Percentiles rank a stretch among this genome's conserved stretches.
phyloP scores from a whole-genome alignment of 495 filamentous ascomycete genomes.

The Aspergillus sclerotioniger region DNA sequence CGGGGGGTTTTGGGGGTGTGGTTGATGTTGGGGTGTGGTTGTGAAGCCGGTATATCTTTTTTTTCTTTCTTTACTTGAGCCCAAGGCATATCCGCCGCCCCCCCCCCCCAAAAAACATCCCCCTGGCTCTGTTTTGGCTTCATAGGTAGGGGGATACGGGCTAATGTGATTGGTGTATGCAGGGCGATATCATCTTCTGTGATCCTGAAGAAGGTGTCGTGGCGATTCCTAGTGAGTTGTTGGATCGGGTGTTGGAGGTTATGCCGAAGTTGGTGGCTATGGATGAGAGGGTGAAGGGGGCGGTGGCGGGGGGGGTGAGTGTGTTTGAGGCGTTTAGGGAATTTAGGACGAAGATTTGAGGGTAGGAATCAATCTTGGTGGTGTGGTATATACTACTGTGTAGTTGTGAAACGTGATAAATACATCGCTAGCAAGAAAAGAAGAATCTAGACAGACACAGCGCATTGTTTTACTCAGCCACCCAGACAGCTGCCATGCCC shows the following conservation, averaged over 20 bases:
- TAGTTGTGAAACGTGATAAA: no score
- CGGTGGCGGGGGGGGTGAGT: constrained; percentile 54
- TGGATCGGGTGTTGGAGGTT: constrained; percentile 49
- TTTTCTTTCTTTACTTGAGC: constrained; percentile 3
- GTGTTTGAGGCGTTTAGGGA: constrained; percentile 58
- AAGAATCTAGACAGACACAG: neutral
- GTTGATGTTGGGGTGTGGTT: constrained; percentile 49
- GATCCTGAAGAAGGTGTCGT: constrained; percentile 63
- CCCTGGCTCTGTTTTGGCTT: no score
- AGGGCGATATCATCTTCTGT: constrained; percentile 64
- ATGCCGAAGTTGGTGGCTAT: constrained; percentile 56
- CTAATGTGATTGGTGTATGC: neutral
- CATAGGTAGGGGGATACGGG: neutral
- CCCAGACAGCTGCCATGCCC: constrained; percentile 96
- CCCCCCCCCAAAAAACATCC: no score
- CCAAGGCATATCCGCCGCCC: no score
- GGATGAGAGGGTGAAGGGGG: constrained; percentile 59
- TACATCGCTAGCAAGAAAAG: constrained; percentile 8
- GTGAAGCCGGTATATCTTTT: constrained; percentile 43
- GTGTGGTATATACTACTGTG: neutral
- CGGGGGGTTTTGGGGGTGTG: constrained; percentile 52
- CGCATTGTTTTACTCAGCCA: constrained; percentile 61
- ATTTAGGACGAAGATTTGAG: constrained; percentile 28
- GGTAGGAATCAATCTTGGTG: constrained; percentile 6
- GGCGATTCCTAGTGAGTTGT: constrained; percentile 52